These are phyloP conservation scores for Boletus reticuloceps DNA, from an alignment of 768 basidiomycete genomes.

Conservation along the genomic window DNA sequence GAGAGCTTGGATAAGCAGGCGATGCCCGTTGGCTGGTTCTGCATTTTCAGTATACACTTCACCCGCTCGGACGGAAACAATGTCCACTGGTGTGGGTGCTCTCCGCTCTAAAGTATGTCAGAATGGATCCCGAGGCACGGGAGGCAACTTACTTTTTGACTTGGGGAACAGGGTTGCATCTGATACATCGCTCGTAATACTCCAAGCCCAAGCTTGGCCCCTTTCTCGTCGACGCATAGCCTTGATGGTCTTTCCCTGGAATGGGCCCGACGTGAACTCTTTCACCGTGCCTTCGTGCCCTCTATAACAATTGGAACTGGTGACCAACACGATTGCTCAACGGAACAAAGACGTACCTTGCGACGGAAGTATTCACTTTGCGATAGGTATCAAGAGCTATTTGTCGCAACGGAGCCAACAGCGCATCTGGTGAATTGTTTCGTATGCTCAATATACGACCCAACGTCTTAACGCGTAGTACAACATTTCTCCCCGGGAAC, in stretches of 20 bases:
- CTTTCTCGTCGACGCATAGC: constrained; percentile 32
- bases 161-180: constrained; percentile 23
- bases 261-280: constrained; percentile 30
- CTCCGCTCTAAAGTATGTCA: constrained; percentile 8
- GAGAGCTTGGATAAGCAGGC: constrained; percentile 61
- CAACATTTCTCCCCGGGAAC: constrained; percentile 32
- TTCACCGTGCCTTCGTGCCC: constrained; percentile 33
- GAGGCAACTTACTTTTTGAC: constrained; percentile 10
- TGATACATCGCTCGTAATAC: constrained; percentile 35
- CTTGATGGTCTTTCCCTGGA: constrained; percentile 29
- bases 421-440: constrained; percentile 26
- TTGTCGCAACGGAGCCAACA: constrained; percentile 37
- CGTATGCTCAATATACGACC: constrained; percentile 26
- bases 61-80: constrained; percentile 60
- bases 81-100: constrained; percentile 43
- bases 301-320: constrained; percentile 2
- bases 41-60: constrained; percentile 52
- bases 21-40: constrained; percentile 48
- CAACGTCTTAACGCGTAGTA: constrained; percentile 21
- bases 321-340: neutral
- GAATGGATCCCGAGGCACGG: neutral
- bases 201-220: constrained; percentile 36
- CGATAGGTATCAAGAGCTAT: constrained; percentile 38
- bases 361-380: constrained; percentile 36
- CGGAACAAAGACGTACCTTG: constrained; percentile 30